Conservation (phyloP, 176 grass and related monocot species). For the barley (Hordeum vulgare) region MorexV3_pseudomolecules_assembly NC_058520.1:10139798-10140297, state of each 20-base stretch:
- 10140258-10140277: neutral
- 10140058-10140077: neutral
- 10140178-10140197: neutral
- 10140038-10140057: neutral
- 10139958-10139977: constrained; percentile 12
- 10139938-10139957: neutral
- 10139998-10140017: constrained; percentile 38
- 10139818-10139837: neutral
- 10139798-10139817: no score
- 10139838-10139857: neutral
- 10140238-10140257: neutral
- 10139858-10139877: neutral
- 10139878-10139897: neutral
- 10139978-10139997: neutral
- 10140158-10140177: neutral
- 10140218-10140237: neutral
- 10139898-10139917: neutral
- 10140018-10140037: neutral
- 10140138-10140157: neutral
- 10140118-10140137: neutral
- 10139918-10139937: neutral
- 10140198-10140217: neutral
- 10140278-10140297: neutral
- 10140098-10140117: neutral
- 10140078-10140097: constrained; percentile 5